Evolutionary conservation across 2,329 filamentous ascomycete species (phyloP).

Genomic region (Exophiala viscosa): DNA sequence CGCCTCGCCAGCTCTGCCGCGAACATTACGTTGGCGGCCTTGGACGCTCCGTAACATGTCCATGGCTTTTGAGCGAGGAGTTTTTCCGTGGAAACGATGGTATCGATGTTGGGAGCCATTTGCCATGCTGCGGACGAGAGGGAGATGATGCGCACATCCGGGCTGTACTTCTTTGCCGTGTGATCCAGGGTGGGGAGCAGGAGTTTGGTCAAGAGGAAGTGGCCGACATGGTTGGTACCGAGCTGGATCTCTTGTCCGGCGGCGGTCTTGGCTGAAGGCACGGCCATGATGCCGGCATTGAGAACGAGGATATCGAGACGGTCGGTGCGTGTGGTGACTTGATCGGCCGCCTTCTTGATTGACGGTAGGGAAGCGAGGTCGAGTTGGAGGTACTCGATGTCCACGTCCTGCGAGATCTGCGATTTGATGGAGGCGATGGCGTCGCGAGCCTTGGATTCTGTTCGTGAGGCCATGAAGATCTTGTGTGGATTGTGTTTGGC

Average conservation of each 20-base stretch:
- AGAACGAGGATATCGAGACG: slow-evolving; percentile 46
- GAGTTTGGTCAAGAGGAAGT: slow-evolving; percentile 44
- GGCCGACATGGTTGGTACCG: slow-evolving; percentile 47
- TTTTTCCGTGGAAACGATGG: slow-evolving; percentile 37
- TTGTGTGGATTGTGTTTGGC: slow-evolving; percentile 49
- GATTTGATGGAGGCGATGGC: slow-evolving; percentile 43
- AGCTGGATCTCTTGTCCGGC: slow-evolving; percentile 45
- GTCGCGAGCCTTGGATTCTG: slow-evolving; percentile 40
- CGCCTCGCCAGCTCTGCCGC: slow-evolving; percentile 46
- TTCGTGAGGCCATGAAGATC: slow-evolving; percentile 55
- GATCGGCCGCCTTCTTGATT: slow-evolving; percentile 43
- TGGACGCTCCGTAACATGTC: slow-evolving; percentile 50
- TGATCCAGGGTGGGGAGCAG: slow-evolving; percentile 40
- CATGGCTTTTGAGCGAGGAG: slow-evolving; percentile 38
- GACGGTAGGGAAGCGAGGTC: slow-evolving; percentile 52
- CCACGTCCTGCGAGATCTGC: slow-evolving; percentile 30
- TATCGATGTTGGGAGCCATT: slow-evolving; percentile 35
- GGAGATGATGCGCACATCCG: slow-evolving; percentile 38
- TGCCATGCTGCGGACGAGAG: slow-evolving; percentile 38
- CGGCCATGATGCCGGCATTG: slow-evolving; percentile 48
- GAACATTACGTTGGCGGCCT: slow-evolving; percentile 49
- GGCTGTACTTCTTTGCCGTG: slow-evolving; percentile 31
- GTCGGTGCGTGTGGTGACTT: slow-evolving; percentile 39
- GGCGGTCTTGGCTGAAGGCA: slow-evolving; percentile 36
- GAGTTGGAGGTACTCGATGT: slow-evolving; percentile 46